Conservation (phyloP, 108 stramenopile genomes). For the Aurantiochytrium sp. region DNA sequence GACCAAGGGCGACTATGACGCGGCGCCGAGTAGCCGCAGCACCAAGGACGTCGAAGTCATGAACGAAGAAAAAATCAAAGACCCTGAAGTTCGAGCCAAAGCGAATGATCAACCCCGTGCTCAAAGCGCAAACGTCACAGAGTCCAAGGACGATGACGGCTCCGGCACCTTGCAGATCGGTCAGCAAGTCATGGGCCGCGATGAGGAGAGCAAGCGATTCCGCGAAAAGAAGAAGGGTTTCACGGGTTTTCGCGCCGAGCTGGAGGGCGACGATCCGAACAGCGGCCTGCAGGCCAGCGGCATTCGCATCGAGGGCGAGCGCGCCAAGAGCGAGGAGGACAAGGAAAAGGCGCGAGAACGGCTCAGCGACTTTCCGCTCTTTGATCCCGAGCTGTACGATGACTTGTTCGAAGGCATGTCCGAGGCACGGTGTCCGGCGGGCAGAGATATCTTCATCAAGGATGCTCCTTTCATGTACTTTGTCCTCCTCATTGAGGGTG, state of each 20-base stretch:
- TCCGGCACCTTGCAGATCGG: not conserved
- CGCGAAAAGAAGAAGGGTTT: conserved; percentile 5
- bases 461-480: not conserved
- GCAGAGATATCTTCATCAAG: not conserved
- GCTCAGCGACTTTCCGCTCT: not conserved
- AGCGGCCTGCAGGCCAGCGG: not conserved
- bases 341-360: not conserved
- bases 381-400: not conserved
- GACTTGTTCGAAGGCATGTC: conserved; percentile 4
- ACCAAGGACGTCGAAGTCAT: not conserved
- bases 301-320: not conserved
- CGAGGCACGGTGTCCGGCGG: not conserved
- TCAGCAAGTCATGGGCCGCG: not conserved
- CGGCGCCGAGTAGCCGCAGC: not conserved
- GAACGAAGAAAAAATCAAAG: not conserved
- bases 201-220: conserved; percentile 12
- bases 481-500: not conserved
- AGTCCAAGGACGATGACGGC: not conserved
- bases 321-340: not conserved
- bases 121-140: no score
- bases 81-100: not conserved
- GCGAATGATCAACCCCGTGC: no score
- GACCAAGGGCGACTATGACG: not conserved
- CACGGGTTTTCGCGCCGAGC: not conserved
- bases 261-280: not conserved